Base-by-base conservation (phyloP, 805 yeast species). In the Spathaspora sp. region DNA sequence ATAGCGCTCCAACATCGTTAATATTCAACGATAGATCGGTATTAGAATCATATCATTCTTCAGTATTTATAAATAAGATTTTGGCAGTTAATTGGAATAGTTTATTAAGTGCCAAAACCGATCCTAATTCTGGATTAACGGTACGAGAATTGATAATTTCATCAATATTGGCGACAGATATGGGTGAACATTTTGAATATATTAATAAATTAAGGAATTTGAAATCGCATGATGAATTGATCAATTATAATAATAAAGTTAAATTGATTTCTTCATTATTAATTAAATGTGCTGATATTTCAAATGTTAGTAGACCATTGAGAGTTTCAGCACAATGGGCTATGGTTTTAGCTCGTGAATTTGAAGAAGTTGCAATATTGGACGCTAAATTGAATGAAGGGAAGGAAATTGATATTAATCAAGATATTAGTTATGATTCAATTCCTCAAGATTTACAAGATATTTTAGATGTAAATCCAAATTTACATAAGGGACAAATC, bases 231-330 rank as follows among this genome's bases (percentile, higher is more conserved):
- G 61, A 60, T n/a, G 59, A 46, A 11, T 18, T 16, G 2, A 51
- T 31, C 32, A 48, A 49, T 44, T 53, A 50, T 44, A 43, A 46
- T 42, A 67, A 56, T 51, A 63, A 54, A 49, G 65, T 60, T 53
- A 72, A 56, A 52, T 75, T 87, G 56, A 68, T 90, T 39, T 75
- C 86, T 44, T 79, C 89, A 23, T 70, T 91, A 53, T 76, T 93
- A 54, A 82, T 94, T 54, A 94, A 94, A 72, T 90, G 96, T 67
- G 97, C 98, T 2, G 99, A 94, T 70, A 90, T 94, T 45, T 89
- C 97, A 26, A 94, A 94, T 65, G 97, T 92, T 19, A 83, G 96
- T 9, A 75, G 98, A 54, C 90, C 92, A 4, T 71, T 89, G 52
- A 71, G 79, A 38, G 81, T 89, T 2, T 85, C 93, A 19, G 80